Evolutionary conservation across 2,329 filamentous ascomycete species (phyloP).

Genomic region (Stachybotrys chlorohalonatus): DNA sequence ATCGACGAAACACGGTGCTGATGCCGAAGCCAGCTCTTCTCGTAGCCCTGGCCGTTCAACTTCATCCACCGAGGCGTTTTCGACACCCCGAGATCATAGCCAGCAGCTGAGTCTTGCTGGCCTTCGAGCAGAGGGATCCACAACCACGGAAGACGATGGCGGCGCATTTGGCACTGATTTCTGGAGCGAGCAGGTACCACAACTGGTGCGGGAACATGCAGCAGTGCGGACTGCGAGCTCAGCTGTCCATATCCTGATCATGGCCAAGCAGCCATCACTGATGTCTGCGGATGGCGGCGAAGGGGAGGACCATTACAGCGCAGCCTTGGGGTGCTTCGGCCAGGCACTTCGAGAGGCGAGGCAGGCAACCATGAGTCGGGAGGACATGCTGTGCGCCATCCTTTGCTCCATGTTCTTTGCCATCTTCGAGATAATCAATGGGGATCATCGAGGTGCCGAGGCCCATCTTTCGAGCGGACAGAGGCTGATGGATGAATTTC

Average conservation of each 20-base stretch:
- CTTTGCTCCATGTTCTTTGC: slow-evolving; percentile 27
- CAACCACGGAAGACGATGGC: background rate
- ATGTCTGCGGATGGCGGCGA: slow-evolving; percentile 2
- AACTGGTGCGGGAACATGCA: slow-evolving; percentile 20
- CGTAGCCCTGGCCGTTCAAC: background rate
- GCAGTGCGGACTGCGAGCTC: slow-evolving; percentile 26
- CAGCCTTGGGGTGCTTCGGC: slow-evolving; percentile 23
- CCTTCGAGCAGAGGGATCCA: background rate
- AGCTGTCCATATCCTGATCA: slow-evolving; percentile 24
- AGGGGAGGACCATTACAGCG: slow-evolving; percentile 16
- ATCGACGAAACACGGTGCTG: background rate
- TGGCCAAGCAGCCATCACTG: slow-evolving; percentile 12
- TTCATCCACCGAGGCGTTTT: background rate
- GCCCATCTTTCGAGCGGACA: slow-evolving; percentile 26
- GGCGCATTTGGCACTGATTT: slow-evolving; percentile 21
- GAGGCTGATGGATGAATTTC: slow-evolving; percentile 24
- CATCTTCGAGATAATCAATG: slow-evolving; percentile 27
- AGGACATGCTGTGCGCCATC: slow-evolving; percentile 17
- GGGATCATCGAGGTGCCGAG: slow-evolving; percentile 22
- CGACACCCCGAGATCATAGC: background rate
- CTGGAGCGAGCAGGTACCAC: slow-evolving; percentile 25
- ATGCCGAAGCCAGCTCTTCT: background rate
- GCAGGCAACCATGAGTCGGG: slow-evolving; percentile 7
- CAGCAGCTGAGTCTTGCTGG: background rate
- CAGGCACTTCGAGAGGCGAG: slow-evolving; percentile 19